Conservation (phyloP, 2,329 filamentous ascomycete genomes). For the Mycogone perniciosa region DNA sequence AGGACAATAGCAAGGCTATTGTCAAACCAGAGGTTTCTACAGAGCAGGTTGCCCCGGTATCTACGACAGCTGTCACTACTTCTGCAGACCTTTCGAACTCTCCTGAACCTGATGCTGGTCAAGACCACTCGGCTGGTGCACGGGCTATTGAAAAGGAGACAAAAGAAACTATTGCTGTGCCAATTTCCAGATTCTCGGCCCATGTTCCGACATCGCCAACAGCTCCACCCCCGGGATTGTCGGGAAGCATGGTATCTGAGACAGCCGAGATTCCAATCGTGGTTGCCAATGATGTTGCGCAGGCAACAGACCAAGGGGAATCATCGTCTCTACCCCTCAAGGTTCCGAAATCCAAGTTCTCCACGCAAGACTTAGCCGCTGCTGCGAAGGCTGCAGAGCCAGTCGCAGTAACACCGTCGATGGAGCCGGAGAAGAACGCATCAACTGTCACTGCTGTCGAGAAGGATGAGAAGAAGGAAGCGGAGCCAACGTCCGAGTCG, state of each 20-base stretch:
- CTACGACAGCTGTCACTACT: conserved; percentile 2
- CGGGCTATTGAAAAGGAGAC: conserved; percentile 6
- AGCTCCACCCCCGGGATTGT: conserved; percentile 8
- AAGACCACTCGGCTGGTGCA: conserved; percentile 4
- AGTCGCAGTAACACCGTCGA: conserved; percentile 3
- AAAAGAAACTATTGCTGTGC: conserved; percentile 11
- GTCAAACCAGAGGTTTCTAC: background rate
- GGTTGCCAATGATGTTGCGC: conserved; percentile 8
- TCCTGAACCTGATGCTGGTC: background rate
- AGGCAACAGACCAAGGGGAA: conserved; percentile 14
- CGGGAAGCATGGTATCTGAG: conserved; percentile 13
- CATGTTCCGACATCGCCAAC: conserved; percentile 15
- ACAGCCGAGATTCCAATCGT: conserved; percentile 16
- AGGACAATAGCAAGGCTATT: background rate
- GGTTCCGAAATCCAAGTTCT: conserved; percentile 20
- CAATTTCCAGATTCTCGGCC: conserved; percentile 17
- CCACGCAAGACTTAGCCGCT: conserved; percentile 23
- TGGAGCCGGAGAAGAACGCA: conserved; percentile 1
- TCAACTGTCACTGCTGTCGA: conserved; percentile 1
- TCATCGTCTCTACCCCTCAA: conserved; percentile 9
- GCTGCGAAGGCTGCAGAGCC: conserved; percentile 16
- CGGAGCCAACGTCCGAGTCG: conserved; percentile 22
- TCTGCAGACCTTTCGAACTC: background rate
- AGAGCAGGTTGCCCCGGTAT: background rate
- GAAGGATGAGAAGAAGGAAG: conserved; percentile 13